Base-by-base conservation (phyloP, 257 asterid species). In the Henckelia pumila region DNA sequence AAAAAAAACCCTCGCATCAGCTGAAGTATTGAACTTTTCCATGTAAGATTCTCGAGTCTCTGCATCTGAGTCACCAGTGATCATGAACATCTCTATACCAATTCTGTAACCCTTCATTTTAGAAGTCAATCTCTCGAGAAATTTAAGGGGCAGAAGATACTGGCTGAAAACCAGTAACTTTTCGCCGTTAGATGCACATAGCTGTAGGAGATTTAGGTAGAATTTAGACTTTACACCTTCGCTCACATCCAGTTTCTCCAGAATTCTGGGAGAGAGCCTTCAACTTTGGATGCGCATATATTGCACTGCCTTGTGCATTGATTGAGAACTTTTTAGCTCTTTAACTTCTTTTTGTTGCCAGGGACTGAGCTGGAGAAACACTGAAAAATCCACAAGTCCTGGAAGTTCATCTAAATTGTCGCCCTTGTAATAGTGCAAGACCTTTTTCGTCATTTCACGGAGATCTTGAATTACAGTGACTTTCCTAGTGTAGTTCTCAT, bases 381-480 rank as follows among this genome's bases (percentile, higher is more conserved):
- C 86, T 0, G 96, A 81, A 69, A 86, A 94, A 64, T 94, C 99
- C 37, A 88, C 82, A 7, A 94, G 89, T 63, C 99, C 99, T 0
- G 99, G 99, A 63, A 94, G 92, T 71, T 94, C 99, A 64, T 94
- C 99, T 57, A 94, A 75, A 77, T 87, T 91, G 70, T 94, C 99
- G 56, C 99, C 99, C 79, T 72, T 91, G 82, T 91, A 94, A 71
- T 91, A 94, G 70, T 94, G 99, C 80, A 94, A 77, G 67, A 94
- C 95, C 25, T 76, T 86, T 19, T 71, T 84, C 1, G 99, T 91
- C 96, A 94, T 91, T 75, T 84, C 96, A n/a, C 99, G 81, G 73
- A 94, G 77, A 75, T 92, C 96, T 69, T 87, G 88, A 56, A 87
- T 91, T 23, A 91, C 96, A 19, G 86, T 77, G 66, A 77, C 87